These are phyloP conservation scores for Penicillium sp. DNA, from an alignment of 2,329 filamentous ascomycete species.

Conservation along the genomic window DNA sequence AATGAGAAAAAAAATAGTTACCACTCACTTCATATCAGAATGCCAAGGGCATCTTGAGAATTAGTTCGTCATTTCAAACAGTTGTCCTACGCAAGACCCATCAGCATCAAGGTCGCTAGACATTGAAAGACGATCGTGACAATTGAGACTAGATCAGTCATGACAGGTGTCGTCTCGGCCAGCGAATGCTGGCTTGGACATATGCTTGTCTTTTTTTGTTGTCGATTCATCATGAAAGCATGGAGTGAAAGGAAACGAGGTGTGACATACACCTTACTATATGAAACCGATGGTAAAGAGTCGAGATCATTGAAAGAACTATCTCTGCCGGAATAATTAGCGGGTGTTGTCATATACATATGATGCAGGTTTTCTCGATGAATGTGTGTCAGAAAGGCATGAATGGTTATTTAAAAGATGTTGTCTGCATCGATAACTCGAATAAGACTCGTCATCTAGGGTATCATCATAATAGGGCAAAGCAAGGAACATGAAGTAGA, in stretches of 20 bases:
- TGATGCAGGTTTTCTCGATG: slow-evolving; percentile 3
- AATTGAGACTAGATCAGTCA: slow-evolving; percentile 40
- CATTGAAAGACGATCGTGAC: slow-evolving; percentile 12
- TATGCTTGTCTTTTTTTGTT: slow-evolving; percentile 85
- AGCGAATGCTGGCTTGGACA: slow-evolving; percentile 65
- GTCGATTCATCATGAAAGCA: slow-evolving; percentile 72
- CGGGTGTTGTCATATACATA: slow-evolving; percentile 6
- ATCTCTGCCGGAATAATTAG: slow-evolving; percentile 10
- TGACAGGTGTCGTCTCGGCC: slow-evolving; percentile 50
- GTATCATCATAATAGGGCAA: slow-evolving; percentile 42
- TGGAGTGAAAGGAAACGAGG: slow-evolving; percentile 17
- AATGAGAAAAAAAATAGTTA: slow-evolving; percentile 1
- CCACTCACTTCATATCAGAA: slow-evolving; percentile 18
- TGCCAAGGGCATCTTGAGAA: slow-evolving; percentile 3
- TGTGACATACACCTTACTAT: slow-evolving; percentile 31
- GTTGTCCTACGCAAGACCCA: slow-evolving; percentile 18
- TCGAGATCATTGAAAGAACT: not conserved
- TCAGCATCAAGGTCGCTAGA: slow-evolving; percentile 25
- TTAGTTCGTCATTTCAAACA: slow-evolving; percentile 6
- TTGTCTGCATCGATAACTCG: slow-evolving; percentile 58
- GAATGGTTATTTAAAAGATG: slow-evolving; percentile 53
- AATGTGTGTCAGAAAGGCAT: slow-evolving; percentile 50
- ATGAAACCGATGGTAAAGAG: slow-evolving; percentile 7
- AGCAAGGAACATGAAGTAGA: not conserved
- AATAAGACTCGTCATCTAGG: slow-evolving; percentile 62